Base-by-base conservation (phyloP, 805 yeast genomes). In the Suhomyces faveliae region DNA sequence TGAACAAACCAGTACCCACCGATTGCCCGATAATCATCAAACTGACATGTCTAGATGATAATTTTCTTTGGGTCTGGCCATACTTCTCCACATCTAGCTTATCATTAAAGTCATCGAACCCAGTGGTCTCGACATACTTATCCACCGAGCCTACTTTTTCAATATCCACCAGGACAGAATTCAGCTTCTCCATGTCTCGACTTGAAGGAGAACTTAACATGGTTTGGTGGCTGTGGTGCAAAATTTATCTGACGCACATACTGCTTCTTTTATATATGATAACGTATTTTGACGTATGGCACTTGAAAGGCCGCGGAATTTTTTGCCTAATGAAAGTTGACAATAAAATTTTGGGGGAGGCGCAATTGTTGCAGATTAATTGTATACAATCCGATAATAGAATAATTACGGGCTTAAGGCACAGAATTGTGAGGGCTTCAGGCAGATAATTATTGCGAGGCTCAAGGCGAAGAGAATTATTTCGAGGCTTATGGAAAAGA, bases 1-100 rank as follows among this genome's bases (percentile, higher is more conserved):
- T 57, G 51, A 62, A 69, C 29, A 70, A 54, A 21, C 73, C 74
- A 2, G 69, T 60, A 10, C 74, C 74, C 27, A 70, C 61, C 46
- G 60, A 49, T 46, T 63, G 69, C 17, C 73, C 72, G 45, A 69
- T 65, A 35, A 65, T 59, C 64, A 69, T 64, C 48, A 69, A 57
- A 20, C 66, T 56, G 10, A 69, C 65, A 52, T 69, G 74, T 35
- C 73, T 59, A 3, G 66, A 54, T 3, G 54, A 51, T 39, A 68
- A 52, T 38, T 58, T 53, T 49, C 73, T 56, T 46, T 66, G 52
- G 7, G 70, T 67, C 27, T 54, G 44, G 19, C 70, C 71, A 47
- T 67, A 64, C 37, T 62, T 61, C 4, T 53, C 60, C 4, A 54
- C 51, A 43, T 67, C 69, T 9, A 61, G 49, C 40, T 51, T 51